These are phyloP conservation scores for Oidiodendron maius DNA, from an alignment of 495 filamentous ascomycete species.

Conservation along the genomic window DNA sequence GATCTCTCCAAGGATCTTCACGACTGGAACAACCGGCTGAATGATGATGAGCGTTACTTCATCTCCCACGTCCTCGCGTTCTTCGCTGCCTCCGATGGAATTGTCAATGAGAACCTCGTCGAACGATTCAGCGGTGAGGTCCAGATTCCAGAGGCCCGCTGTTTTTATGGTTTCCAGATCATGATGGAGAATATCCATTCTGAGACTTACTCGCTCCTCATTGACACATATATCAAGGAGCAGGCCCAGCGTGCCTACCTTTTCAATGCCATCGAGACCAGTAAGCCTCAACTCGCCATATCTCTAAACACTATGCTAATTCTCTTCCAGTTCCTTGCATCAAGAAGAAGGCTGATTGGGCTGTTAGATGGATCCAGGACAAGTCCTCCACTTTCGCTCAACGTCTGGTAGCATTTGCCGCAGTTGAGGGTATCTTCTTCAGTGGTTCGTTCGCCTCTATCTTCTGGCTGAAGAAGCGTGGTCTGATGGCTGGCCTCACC, in stretches of 20 bases:
- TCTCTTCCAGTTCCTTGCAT: conserved; percentile 77
- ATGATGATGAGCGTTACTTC: conserved; percentile 96
- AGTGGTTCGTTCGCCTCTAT: conserved; percentile 98
- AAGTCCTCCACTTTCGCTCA: conserved; percentile 88
- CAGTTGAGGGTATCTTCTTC: conserved; percentile 99
- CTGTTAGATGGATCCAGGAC: conserved; percentile 89
- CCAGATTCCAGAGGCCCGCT: conserved; percentile 94
- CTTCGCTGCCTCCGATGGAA: conserved; percentile 98
- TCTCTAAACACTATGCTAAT: neutral
- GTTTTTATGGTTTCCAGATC: conserved; percentile 99
- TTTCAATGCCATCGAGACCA: conserved; percentile 98
- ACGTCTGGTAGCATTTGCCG: conserved; percentile 94
- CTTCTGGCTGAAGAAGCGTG: conserved; percentile 99
- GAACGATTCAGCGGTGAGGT: conserved; percentile 98
- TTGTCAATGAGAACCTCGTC: conserved; percentile 98
- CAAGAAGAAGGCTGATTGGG: conserved; percentile 97
- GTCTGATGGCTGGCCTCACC: conserved; percentile 94
- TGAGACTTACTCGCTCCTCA: conserved; percentile 97
- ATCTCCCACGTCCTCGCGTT: conserved; percentile 98
- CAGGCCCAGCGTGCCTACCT: conserved; percentile 90
- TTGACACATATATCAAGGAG: conserved; percentile 99
- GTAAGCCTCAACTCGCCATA: conserved; percentile 38
- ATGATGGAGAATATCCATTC: conserved; percentile 99
- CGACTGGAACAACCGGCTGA: conserved; percentile 97
- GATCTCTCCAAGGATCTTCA: conserved; percentile 97